Percentiles rank a stretch among this genome's conserved stretches.
These are phyloP conservation scores for Austroboletus niveus DNA, from an alignment of 1,284 basidiomycete genomes.

Conservation along the genomic window DNA sequence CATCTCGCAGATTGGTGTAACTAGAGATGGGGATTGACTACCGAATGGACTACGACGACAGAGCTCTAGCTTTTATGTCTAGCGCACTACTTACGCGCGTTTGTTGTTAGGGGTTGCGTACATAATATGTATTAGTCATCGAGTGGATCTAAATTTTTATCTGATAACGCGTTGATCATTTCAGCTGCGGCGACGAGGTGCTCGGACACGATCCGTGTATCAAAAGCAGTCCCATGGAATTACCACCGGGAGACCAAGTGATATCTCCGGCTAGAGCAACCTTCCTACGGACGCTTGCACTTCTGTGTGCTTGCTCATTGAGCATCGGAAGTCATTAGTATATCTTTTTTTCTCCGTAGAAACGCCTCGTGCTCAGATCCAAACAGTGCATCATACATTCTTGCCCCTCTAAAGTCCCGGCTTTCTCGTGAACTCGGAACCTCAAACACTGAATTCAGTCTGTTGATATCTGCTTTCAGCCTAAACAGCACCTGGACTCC, in stretches of 20 bases:
- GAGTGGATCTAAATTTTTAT: constrained; percentile 16
- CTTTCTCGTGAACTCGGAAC: constrained; percentile 72
- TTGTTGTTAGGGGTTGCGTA: neutral
- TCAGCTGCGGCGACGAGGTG: too few relatives aligned
- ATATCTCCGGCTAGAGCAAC: constrained; percentile 36
- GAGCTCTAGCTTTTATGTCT: constrained; percentile 37
- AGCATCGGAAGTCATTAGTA: constrained; percentile 78
- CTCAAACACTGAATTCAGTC: constrained; percentile 73
- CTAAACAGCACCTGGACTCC: constrained; percentile 83
- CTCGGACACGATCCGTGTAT: too few relatives aligned
- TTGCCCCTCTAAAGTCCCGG: constrained; percentile 74
- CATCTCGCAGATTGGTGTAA: constrained; percentile 40
- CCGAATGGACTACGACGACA: constrained; percentile 19
- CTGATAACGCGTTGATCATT: constrained; percentile 21
- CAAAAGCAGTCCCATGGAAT: neutral
- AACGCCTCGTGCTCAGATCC: constrained; percentile 2
- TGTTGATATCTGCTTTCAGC: constrained; percentile 72
- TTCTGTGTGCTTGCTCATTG: constrained; percentile 72
- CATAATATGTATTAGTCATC: constrained; percentile 20
- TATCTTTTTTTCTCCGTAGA: constrained; percentile 21
- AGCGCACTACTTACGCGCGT: neutral
- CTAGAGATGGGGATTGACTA: constrained; percentile 20
- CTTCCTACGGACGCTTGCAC: constrained; percentile 56
- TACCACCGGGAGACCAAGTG: constrained; percentile 2
- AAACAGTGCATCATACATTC: constrained; percentile 62